Evolutionary conservation across 257 asterid genomes (phyloP), one percentile per base, ranked within the genome.

Genomic region (Plantago elongata): DNA sequence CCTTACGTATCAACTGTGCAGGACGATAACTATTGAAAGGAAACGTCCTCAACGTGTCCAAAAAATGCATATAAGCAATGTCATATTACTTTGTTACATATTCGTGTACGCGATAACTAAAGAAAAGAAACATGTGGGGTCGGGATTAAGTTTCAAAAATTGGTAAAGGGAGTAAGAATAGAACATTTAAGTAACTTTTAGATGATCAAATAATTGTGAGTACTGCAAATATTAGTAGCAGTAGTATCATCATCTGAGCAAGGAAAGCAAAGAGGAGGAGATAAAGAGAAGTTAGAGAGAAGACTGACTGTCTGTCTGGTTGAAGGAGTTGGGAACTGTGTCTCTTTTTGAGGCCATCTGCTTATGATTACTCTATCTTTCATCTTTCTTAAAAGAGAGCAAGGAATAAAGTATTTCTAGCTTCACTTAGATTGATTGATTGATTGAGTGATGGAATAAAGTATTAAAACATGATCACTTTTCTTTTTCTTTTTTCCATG

Each of bases 301-400:
- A 64, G 44, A 74, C 57, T 69, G 84, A 80, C 85, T 74, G 69
- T 54, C 73, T 84, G 94, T 85, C 84, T 82, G 80, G 80, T 82
- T 84, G 85, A 83, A 82, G 84, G 86, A 80, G 70, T 80, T 76
- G 94, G 85, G 81, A 86, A 81, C 56, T 73, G 89, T 79, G 80
- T 69, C 15, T 51, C 48, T 22, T 63, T 45, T 40, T 37, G 69
- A 67, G 65, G 54, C 61, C 68, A 48, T 18, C 52, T 22, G 22
- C 74, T 71, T 58, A 62, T 60, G 63, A 57, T 69, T 68, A 17
- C 40, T 76, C 44, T 62, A 61, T 64, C 65, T 65, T 69, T 68
- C 52, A 51, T 34, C 40, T 34, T 34, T 34, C 40, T 34, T 34
- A 68, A 68, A 70, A 68, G 78, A 74, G 69, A 77, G 73, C 65